Evolutionary conservation across 2,329 filamentous ascomycete genomes (phyloP), one percentile per base, ranked within the genome.

Genomic region (Sporothrix brunneoviolacea): DNA sequence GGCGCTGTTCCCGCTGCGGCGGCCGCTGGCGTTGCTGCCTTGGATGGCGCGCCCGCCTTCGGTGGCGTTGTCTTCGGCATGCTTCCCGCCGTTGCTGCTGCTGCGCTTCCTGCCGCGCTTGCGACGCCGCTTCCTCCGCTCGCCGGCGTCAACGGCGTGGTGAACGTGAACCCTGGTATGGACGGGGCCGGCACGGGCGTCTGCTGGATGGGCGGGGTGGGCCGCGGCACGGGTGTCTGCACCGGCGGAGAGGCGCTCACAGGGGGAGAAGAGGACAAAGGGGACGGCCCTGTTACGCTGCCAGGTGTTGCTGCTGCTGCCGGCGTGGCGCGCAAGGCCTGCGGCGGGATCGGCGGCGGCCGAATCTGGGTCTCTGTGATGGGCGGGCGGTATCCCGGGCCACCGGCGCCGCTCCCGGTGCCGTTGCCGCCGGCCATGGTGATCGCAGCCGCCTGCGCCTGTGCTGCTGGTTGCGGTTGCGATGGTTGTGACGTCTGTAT

Each of bases 111-210:
- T 6, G 40, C n/a, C 6, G 36, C 19, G 4, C 22, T 22, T 5
- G 30, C 12, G 10, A 12, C 12, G 16, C 36, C 36, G 12, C 21
- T 41, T 18, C 18, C 10, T 8, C 28, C 19, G 13, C 37, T 21
- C 15, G 16, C 27, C 8, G 35, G 10, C 15, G 27, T 15, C 19
- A 36, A 46, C 19, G 46, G 19, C 13, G 45, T 21, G n/a, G 44
- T n/a, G 7, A 36, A 38, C n/a, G 27, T 19, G 21, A 50, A 53
- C 4, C 37, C 38, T 13, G 55, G 55, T 1, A 57, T 51, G 3
- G 52, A 43, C 12, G 55, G 55, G 15, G 55, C 49, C 15, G 49
- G 54, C 13, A 56, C 52, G 3, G 54, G 54, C 3, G 54, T 56
- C 21, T 54, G 43, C 13, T 49, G 44, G n/a, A 47, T 32, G 18